Evolutionary conservation across 148 eudicot species (phyloP).

Genomic region (Simmondsia chinensis): DNA sequence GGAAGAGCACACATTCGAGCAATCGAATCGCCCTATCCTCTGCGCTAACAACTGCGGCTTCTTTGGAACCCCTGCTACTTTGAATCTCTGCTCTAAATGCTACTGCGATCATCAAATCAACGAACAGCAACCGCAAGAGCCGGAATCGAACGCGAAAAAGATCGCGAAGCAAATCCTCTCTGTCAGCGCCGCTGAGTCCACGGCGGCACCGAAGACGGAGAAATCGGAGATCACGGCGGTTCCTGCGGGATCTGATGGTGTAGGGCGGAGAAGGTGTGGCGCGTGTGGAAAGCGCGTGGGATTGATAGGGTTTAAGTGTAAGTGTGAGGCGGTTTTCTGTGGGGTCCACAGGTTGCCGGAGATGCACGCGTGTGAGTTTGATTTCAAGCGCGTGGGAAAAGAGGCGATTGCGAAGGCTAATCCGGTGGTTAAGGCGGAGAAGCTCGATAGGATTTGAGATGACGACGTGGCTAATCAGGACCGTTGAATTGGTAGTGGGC

Average conservation of each 20-base stretch:
- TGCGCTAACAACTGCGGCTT: constrained; percentile 9
- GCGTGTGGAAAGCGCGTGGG: constrained; percentile 21
- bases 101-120: not conserved
- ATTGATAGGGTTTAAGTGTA: constrained; percentile 21
- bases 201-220: no score
- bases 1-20: constrained; percentile 1
- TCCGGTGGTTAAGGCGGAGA: constrained; percentile 22
- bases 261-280: no score
- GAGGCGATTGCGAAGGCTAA: constrained; percentile 27
- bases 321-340: constrained; percentile 17
- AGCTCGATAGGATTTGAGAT: constrained; percentile 20
- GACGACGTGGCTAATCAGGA: no score
- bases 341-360: constrained; percentile 19
- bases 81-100: not conserved
- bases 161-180: no score
- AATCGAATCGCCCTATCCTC: constrained; percentile 1
- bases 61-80: constrained; percentile 4
- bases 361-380: constrained; percentile 17
- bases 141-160: not conserved
- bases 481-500: no score
- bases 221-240: no score
- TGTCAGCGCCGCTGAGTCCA: no score
- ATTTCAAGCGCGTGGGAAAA: constrained; percentile 13
- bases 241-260: no score
- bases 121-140: not conserved